Evolutionary conservation across 192 early-diverging fungal species (phyloP).

Genomic region (Cladochytrium replicatum): DNA sequence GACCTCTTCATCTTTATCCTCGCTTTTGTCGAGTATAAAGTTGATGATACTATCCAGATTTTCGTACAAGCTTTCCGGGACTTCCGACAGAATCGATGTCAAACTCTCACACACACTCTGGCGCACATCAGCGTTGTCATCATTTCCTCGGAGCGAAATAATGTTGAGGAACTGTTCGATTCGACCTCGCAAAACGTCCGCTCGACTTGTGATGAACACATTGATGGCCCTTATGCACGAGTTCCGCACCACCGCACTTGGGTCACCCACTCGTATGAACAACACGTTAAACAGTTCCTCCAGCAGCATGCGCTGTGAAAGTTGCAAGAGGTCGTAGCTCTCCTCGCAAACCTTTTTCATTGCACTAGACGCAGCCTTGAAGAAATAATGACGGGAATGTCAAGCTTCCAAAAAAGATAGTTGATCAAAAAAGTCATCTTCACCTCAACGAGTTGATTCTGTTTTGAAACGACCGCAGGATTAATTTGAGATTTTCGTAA

Average conservation of each 20-base stretch:
- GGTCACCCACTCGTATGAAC: slow-evolving; percentile 73
- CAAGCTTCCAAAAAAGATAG: too few species aligned
- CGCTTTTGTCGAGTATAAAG: slow-evolving; percentile 94
- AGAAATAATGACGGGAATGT: too few species aligned
- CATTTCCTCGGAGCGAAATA: slow-evolving; percentile 77
- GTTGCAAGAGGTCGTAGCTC: slow-evolving; percentile 67
- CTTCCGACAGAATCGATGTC: slow-evolving; percentile 77
- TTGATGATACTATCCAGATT: slow-evolving; percentile 82
- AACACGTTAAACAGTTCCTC: slow-evolving; percentile 85
- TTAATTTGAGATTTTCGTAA: too few species aligned
- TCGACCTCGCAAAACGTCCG: slow-evolving; percentile 58
- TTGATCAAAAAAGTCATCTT: too few species aligned
- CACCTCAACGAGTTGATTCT: too few species aligned
- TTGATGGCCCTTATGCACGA: slow-evolving; percentile 75
- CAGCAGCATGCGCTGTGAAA: slow-evolving; percentile 62
- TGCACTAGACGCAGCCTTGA: slow-evolving; percentile 71
- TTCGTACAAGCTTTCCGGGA: slow-evolving; percentile 75
- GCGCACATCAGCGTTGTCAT: slow-evolving; percentile 71
- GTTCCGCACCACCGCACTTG: slow-evolving; percentile 62
- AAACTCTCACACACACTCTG: slow-evolving; percentile 91
- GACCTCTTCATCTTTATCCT: slow-evolving; percentile 64
- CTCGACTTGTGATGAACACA: slow-evolving; percentile 73
- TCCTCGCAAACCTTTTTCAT: slow-evolving; percentile 96
- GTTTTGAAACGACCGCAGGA: too few species aligned
- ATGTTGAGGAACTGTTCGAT: slow-evolving; percentile 62